These are phyloP conservation scores for Saccharomyces hybrid DNA, from an alignment of 1,139 yeast species.

Conservation along the genomic window DNA sequence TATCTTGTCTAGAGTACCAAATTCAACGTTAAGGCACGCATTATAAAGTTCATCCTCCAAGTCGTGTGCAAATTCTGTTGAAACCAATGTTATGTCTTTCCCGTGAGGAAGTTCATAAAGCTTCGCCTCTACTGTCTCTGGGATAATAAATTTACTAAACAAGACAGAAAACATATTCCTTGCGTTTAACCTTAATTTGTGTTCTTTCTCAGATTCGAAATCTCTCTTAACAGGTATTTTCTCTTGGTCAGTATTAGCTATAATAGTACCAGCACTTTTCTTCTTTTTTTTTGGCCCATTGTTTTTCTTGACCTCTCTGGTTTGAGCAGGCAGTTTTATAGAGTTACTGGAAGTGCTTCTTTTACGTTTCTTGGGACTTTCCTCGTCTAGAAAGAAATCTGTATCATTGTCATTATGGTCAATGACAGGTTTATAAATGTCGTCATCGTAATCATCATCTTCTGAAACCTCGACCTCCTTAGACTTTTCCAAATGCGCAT, in stretches of 20 bases:
- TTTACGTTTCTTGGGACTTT: conserved; percentile 16
- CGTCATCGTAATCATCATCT: conserved; percentile 14
- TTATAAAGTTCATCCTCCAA: conserved; percentile 38
- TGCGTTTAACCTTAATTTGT: conserved; percentile 37
- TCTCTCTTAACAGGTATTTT: conserved; percentile 3
- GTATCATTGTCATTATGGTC: conserved; percentile 17
- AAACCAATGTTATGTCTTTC: conserved; percentile 37
- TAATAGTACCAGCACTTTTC: conserved; percentile 14
- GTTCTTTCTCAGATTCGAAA: conserved; percentile 7
- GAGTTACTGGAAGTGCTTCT: conserved; percentile 9
- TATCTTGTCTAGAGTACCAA: conserved; percentile 29
- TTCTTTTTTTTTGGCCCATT: conserved; percentile 14
- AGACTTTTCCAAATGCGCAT: conserved; percentile 9
- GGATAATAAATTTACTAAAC: conserved; percentile 37
- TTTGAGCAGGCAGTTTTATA: neutral
- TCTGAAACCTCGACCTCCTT: conserved; percentile 14
- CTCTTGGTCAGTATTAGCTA: conserved; percentile 7
- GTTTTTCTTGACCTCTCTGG: neutral
- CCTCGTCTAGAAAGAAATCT: conserved; percentile 11
- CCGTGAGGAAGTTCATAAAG: conserved; percentile 25
- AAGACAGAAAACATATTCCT: conserved; percentile 35
- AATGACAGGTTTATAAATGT: conserved; percentile 18
- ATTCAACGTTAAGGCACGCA: conserved; percentile 35
- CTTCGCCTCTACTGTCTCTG: conserved; percentile 33
- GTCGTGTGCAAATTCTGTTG: conserved; percentile 33